Conservation (phyloP, 768 basidiomycete genomes). For the Russula sp. region DNA sequence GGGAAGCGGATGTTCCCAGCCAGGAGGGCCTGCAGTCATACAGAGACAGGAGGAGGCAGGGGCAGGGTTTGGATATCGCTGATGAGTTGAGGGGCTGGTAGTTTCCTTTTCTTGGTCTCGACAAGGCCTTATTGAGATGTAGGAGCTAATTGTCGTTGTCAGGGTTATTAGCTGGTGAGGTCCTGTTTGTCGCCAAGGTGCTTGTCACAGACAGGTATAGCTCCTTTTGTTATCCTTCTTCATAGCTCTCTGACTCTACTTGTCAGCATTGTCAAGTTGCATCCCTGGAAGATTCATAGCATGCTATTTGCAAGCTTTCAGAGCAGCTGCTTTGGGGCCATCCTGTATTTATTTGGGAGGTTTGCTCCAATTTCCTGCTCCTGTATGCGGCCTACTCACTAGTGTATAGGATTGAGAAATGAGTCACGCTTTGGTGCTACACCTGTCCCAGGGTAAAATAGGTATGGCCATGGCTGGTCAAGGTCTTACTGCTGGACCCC, state of each 20-base stretch:
- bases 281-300: slow-evolving; percentile 81
- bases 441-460: slow-evolving; percentile 90
- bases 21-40: no score
- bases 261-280: slow-evolving; percentile 86
- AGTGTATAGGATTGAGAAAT: slow-evolving; percentile 94
- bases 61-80: no score
- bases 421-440: slow-evolving; percentile 94
- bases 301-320: slow-evolving; percentile 83
- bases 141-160: no score
- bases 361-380: slow-evolving; percentile 30
- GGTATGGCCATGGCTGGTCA: no score
- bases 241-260: slow-evolving; percentile 17
- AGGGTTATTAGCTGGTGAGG: no score
- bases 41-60: no score
- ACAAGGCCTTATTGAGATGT: no score
- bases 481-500: slow-evolving; percentile 69
- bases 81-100: no score
- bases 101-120: no score
- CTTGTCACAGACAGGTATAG: slow-evolving; percentile 88
- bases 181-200: no score
- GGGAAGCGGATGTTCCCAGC: no score
- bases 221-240: no score
- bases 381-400: slow-evolving; percentile 1
- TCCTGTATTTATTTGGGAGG: slow-evolving; percentile 95
- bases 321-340: slow-evolving; percentile 85